A percentile compares a stretch with the other conserved stretches of the same genome.
Evolutionary conservation across 2,329 filamentous ascomycete species (phyloP).

Genomic region (Colletotrichum spaethianum): DNA sequence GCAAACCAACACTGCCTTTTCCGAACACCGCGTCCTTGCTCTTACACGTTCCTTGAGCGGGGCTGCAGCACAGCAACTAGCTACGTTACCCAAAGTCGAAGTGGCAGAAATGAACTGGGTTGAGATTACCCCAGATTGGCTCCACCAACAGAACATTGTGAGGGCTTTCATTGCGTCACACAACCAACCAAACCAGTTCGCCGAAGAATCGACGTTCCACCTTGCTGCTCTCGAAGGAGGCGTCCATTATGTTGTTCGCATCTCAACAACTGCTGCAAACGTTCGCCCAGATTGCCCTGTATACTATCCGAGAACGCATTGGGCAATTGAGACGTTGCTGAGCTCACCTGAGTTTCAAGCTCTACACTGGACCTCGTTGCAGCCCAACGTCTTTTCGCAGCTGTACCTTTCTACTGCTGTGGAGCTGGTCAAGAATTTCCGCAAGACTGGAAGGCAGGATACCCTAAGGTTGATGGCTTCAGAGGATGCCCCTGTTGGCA

Average conservation of each 20-base stretch:
- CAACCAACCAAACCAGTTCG: slow-evolving; percentile 54
- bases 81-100: slow-evolving; percentile 51
- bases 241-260: slow-evolving; percentile 58
- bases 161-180: slow-evolving; percentile 58
- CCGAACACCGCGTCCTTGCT: slow-evolving; percentile 40
- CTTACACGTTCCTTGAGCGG: slow-evolving; percentile 40
- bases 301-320: slow-evolving; percentile 56
- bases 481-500: slow-evolving; percentile 48
- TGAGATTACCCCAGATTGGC: slow-evolving; percentile 56
- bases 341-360: slow-evolving; percentile 51
- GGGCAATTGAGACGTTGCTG: slow-evolving; percentile 57
- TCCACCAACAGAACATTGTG: slow-evolving; percentile 52
- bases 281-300: slow-evolving; percentile 51
- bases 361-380: slow-evolving; percentile 57
- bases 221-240: slow-evolving; percentile 52
- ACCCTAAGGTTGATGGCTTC: slow-evolving; percentile 47
- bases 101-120: slow-evolving; percentile 54
- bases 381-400: slow-evolving; percentile 49
- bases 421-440: slow-evolving; percentile 52
- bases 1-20: background rate
- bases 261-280: slow-evolving; percentile 55
- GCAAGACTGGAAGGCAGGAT: slow-evolving; percentile 50
- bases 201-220: slow-evolving; percentile 56
- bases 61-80: slow-evolving; percentile 47
- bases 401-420: slow-evolving; percentile 45